A percentile compares a stretch with the other conserved stretches of the same genome.
phyloP scores from a whole-genome alignment of 805 yeast species.

The Lachancea sp. region DNA sequence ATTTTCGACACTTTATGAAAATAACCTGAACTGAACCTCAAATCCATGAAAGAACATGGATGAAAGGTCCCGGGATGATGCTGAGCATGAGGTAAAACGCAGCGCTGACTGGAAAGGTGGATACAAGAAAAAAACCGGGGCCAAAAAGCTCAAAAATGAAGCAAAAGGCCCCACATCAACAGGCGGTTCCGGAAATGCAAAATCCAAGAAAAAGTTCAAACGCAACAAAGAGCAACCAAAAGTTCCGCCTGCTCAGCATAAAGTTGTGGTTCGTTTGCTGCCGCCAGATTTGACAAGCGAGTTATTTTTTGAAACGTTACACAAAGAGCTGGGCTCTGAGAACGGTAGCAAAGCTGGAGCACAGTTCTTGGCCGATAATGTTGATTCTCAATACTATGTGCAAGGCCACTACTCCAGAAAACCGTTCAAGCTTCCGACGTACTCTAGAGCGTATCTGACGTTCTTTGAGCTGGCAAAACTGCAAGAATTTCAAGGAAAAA shows the following conservation, averaged over 20 bases:
- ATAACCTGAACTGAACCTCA: not conserved
- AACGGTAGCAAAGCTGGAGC: conserved; percentile 14
- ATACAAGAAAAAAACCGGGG: not conserved
- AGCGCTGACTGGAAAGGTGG: not conserved
- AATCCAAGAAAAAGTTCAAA: conserved; percentile 5
- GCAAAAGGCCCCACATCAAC: not conserved
- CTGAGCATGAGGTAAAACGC: conserved; percentile 3
- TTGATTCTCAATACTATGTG: conserved; percentile 31
- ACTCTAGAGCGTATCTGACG: conserved; percentile 39
- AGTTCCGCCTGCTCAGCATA: conserved; percentile 11
- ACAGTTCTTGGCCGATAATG: conserved; percentile 20
- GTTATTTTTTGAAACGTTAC: conserved; percentile 26
- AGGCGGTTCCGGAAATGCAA: not conserved
- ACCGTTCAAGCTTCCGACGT: conserved; percentile 34
- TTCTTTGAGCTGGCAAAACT: conserved; percentile 31
- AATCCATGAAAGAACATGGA: conserved; percentile 6
- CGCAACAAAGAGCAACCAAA: conserved; percentile 8
- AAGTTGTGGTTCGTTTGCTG: conserved; percentile 36
- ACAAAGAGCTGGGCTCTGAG: not conserved
- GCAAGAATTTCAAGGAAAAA: conserved; percentile 27
- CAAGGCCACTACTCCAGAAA: conserved; percentile 26
- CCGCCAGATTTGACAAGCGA: conserved; percentile 38
- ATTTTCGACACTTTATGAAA: not conserved
- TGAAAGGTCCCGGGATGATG: conserved; percentile 2
- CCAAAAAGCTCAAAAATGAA: conserved; percentile 1